A percentile compares a stretch with the other conserved stretches of the same genome.
Evolutionary conservation across 345 rosid species (phyloP).

Genomic region (Eucalyptus marginata): DNA sequence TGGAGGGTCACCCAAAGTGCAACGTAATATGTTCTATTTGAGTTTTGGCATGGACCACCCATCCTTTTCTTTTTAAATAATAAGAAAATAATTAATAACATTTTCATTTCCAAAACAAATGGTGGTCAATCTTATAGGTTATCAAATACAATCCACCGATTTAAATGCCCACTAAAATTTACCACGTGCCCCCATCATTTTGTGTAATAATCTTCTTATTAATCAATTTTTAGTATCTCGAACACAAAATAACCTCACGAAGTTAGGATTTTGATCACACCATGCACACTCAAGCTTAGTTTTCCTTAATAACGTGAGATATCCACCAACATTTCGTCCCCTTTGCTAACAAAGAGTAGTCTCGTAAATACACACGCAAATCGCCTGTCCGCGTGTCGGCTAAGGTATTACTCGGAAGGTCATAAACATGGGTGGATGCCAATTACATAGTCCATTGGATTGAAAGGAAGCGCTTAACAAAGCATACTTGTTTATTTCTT

Average conservation of each 20-base stretch:
- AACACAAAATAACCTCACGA: background rate
- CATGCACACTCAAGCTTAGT: background rate
- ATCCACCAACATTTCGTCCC: background rate
- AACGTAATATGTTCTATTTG: background rate
- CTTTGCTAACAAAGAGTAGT: background rate
- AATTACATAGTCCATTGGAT: background rate
- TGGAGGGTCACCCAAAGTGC: background rate
- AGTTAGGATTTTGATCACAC: background rate
- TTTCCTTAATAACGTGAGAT: background rate
- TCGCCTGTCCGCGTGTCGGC: fast-evolving
- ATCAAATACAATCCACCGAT: background rate
- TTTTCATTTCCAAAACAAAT: background rate
- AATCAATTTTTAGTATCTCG: background rate
- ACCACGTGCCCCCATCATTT: background rate
- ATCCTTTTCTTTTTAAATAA: background rate
- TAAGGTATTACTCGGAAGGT: background rate
- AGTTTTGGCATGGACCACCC: background rate
- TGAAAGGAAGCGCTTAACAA: background rate
- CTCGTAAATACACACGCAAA: background rate
- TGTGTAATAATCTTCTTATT: background rate
- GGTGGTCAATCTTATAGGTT: background rate
- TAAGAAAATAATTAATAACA: background rate
- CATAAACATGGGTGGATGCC: background rate
- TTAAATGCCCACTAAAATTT: background rate
- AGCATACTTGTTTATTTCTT: background rate